phyloP scores from a whole-genome alignment of 768 basidiomycete species.

The Kwoniella dejecticola region DNA sequence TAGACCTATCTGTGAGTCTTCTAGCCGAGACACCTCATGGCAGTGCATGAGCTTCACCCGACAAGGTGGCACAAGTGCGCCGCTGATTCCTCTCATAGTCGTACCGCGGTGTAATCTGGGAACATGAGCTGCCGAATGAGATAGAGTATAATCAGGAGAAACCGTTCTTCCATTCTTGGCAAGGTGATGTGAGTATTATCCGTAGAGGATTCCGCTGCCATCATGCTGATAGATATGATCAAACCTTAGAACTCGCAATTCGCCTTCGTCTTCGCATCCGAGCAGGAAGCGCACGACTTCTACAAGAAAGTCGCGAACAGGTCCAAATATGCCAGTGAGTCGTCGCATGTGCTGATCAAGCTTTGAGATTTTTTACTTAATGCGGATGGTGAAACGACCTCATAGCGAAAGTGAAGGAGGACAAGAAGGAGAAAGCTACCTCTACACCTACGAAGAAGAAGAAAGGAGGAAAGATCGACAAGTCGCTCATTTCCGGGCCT shows the following conservation, averaged over 20 bases:
- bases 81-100: conserved; percentile 60
- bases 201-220: neutral
- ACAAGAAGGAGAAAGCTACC: conserved; percentile 43
- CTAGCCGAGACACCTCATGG: too few relatives aligned
- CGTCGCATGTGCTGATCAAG: neutral
- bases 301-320: conserved; percentile 76
- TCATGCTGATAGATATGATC: neutral
- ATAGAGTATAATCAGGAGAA: conserved; percentile 81
- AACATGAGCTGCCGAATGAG: conserved; percentile 82
- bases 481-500: conserved; percentile 86
- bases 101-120: conserved; percentile 86
- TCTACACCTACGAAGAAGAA: conserved; percentile 47
- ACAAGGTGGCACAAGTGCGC: neutral
- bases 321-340: conserved; percentile 64
- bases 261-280: conserved; percentile 85
- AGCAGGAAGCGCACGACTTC: conserved; percentile 78
- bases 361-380: neutral
- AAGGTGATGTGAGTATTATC: conserved; percentile 75
- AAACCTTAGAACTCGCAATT: conserved; percentile 78
- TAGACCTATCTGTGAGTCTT: conserved; percentile 69
- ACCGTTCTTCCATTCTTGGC: conserved; percentile 88
- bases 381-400: conserved; percentile 1
- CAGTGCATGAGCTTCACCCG: too few relatives aligned
- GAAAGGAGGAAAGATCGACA: conserved; percentile 81
- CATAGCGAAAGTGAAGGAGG: conserved; percentile 48